Base-by-base conservation (phyloP, 345 rosid species). In the Pistacia vera region DNA sequence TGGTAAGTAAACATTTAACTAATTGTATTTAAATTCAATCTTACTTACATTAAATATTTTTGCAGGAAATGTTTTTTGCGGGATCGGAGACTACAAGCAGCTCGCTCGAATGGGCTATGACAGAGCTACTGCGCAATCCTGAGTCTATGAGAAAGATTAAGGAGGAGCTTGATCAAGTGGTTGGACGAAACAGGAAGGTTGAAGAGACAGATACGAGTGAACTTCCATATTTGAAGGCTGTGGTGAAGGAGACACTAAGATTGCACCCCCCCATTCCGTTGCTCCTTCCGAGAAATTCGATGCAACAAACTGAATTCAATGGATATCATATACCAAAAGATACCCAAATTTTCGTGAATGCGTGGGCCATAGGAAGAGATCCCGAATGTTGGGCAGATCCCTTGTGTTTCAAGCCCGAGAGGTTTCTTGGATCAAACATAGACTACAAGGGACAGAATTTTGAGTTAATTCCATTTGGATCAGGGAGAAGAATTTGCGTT, bases 401-500 rank as follows among this genome's bases (percentile, higher is more conserved):
- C 25, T 22, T 22, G 25, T 22, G 25, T 22, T 22, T 22, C 25
- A 22, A 22, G 25, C 25, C 25, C 25, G 87, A 81, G 65, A 51
- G 84, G 66, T 84, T 84, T 30, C 36, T 72, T 22, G 75, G 67
- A 1, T 59, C 81, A 16, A 60, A 59, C 9, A 35, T 73, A 2
- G 82, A 75, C 12, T 76, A 76, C 48, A 75, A 81, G 49, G 79
- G 82, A 1, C 74, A 78, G 52, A 63, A 76, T 12, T 49, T 67
- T 14, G 79, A 76, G 75, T 49, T 81, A 8, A 58, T 81, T 35
- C 72, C 84, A 0, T 84, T 84, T 59, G 84, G 84, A 33, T 48
- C 77, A 4, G 87, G 87, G 3, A 60, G 84, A 36, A 51, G 84
- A 57, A 81, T 83, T 52, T 84, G 87, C 62, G 81, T 67, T 2